phyloP scores from a whole-genome alignment of 2,329 filamentous ascomycete species.

The Fusarium camptoceras region DNA sequence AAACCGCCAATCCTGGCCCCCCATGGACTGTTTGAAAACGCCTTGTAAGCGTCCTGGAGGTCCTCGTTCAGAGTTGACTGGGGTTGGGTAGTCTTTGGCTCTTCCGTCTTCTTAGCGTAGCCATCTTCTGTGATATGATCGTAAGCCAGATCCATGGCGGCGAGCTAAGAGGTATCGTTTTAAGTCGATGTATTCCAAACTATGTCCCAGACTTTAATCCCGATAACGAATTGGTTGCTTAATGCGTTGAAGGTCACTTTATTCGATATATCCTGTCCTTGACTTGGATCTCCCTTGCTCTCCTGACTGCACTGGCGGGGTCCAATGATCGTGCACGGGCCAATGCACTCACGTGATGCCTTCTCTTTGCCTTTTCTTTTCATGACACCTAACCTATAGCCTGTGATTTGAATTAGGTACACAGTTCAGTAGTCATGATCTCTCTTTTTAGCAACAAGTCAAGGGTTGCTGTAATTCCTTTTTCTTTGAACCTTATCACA shows the following conservation, averaged over 20 bases:
- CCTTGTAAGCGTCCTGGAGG: conserved; percentile 94
- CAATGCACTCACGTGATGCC: conserved; percentile 33
- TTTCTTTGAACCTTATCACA: too few relatives aligned
- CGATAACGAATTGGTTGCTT: not conserved
- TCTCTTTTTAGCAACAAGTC: not conserved
- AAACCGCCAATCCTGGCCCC: conserved; percentile 88
- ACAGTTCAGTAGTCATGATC: not conserved
- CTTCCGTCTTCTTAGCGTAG: conserved; percentile 66
- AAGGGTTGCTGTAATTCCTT: not conserved
- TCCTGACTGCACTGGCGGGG: conserved; percentile 44
- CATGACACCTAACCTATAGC: conserved; percentile 5
- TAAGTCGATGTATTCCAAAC: conserved; percentile 3
- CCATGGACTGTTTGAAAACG: conserved; percentile 92
- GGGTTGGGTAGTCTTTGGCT: conserved; percentile 57
- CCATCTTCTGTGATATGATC: conserved; percentile 93
- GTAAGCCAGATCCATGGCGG: conserved; percentile 91
- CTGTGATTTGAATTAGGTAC: not conserved
- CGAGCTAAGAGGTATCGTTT: conserved; percentile 4
- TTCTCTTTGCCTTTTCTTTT: not conserved
- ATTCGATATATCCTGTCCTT: conserved; percentile 30
- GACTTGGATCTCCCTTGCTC: conserved; percentile 27
- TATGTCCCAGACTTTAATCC: not conserved
- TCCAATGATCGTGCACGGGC: conserved; percentile 38
- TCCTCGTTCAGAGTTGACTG: conserved; percentile 80
- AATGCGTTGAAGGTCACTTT: conserved; percentile 16